phyloP scores from a whole-genome alignment of 2,329 filamentous ascomycete species.

The Monascus ruber region DNA sequence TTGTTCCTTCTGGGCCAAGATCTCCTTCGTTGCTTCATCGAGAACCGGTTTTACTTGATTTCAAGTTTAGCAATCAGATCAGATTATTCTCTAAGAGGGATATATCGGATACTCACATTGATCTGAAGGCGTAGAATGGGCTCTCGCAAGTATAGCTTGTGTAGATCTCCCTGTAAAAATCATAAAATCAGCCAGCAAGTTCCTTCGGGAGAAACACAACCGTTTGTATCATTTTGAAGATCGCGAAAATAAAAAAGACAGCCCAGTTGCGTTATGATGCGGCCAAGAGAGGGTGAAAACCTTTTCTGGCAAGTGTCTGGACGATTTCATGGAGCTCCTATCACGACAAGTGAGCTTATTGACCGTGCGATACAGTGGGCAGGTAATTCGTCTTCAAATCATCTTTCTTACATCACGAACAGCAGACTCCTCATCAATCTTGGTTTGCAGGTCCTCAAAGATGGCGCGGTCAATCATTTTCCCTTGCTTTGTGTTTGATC shows the following conservation, averaged over 20 bases:
- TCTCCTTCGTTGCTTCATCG: constrained; percentile 54
- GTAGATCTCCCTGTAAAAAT: constrained; percentile 52
- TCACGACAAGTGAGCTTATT: constrained; percentile 4
- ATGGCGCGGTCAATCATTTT: constrained; percentile 67
- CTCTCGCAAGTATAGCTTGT: constrained; percentile 73
- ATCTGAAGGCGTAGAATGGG: constrained; percentile 70
- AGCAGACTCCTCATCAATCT: constrained; percentile 76
- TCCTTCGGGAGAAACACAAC: no score
- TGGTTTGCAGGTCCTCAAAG: constrained; percentile 75
- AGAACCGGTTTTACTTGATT: constrained; percentile 56
- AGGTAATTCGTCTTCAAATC: constrained; percentile 10
- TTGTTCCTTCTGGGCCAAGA: constrained; percentile 60
- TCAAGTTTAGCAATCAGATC: constrained; percentile 2
- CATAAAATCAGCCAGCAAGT: no score
- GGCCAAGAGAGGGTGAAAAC: constrained; percentile 23
- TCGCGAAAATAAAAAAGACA: no score
- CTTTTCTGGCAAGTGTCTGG: constrained; percentile 68
- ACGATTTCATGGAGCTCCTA: constrained; percentile 68
- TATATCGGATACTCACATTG: constrained; percentile 33
- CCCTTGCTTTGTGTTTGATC: constrained; percentile 7
- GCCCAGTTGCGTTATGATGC: no score
- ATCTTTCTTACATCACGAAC: constrained; percentile 55
- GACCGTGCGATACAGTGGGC: constrained; percentile 5
- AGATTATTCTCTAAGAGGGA: background rate
- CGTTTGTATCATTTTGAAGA: no score